phyloP scores from a whole-genome alignment of 169 alveolate genomes.

The Cyclospora cayetanensis region DNA sequence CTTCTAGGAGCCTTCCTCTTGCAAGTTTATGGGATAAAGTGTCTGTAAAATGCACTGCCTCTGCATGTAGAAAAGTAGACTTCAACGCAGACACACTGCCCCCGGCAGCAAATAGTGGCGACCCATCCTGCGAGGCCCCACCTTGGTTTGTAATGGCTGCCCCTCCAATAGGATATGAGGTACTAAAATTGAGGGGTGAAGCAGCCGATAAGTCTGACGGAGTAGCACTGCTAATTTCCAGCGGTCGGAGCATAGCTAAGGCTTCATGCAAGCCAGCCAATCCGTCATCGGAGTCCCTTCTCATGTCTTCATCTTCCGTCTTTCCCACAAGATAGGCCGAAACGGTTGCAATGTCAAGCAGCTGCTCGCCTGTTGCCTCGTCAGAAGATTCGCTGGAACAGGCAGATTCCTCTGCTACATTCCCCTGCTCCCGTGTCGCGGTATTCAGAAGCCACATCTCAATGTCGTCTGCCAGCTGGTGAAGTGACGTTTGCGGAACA shows the following conservation, averaged over 20 bases:
- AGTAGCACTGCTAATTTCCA: background rate
- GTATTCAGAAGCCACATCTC: constrained; percentile 55
- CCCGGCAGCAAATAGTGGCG: too few relatives aligned
- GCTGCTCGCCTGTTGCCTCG: constrained; percentile 1
- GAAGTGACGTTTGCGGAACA: background rate
- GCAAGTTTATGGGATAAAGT: too few relatives aligned
- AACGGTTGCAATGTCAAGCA: background rate
- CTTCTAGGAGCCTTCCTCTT: too few relatives aligned
- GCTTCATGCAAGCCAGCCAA: background rate
- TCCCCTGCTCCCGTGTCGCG: background rate
- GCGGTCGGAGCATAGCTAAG: background rate
- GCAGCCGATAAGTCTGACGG: background rate
- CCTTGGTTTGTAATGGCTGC: too few relatives aligned
- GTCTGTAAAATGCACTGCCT: too few relatives aligned
- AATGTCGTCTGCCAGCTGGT: constrained; percentile 38
- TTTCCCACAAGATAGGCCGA: background rate
- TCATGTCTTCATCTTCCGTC: background rate
- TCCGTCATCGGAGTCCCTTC: background rate
- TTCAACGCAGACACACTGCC: too few relatives aligned
- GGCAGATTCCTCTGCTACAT: background rate
- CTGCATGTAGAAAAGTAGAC: too few relatives aligned
- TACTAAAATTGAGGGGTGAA: too few relatives aligned
- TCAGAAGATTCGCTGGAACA: constrained; percentile 35
- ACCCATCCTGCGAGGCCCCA: too few relatives aligned
- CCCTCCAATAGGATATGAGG: too few relatives aligned